phyloP scores from a whole-genome alignment of 441 rosid genomes.

The Daphne laureola region DNA sequence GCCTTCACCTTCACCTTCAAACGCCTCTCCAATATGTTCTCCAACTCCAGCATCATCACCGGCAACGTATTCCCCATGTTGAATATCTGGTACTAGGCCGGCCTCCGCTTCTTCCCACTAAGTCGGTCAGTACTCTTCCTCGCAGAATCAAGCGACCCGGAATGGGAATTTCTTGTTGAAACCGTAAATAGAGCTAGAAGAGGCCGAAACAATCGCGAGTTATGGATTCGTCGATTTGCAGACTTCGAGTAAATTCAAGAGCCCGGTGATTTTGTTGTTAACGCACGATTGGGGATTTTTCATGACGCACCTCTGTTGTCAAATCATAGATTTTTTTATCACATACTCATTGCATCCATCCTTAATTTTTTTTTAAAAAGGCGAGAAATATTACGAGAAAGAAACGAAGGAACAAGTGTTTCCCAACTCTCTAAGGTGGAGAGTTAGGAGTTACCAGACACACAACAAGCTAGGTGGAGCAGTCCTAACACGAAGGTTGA shows the following conservation, averaged over 20 bases:
- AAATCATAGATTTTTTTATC: no score
- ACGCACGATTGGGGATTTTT: constrained; percentile 83
- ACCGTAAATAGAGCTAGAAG: constrained; percentile 88
- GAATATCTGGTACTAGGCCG: constrained; percentile 72
- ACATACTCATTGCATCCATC: no score
- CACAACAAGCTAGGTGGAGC: no score
- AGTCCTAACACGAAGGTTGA: no score
- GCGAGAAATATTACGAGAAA: no score
- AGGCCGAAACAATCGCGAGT: constrained; percentile 90
- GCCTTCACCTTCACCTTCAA: constrained; percentile 64
- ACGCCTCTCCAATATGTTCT: constrained; percentile 65
- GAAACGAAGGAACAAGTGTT: no score
- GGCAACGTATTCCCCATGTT: constrained; percentile 89
- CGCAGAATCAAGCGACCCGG: constrained; percentile 71
- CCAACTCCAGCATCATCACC: constrained; percentile 68
- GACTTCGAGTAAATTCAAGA: constrained; percentile 69
- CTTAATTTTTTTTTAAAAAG: no score
- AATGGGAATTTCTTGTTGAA: constrained; percentile 72
- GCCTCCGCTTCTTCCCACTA: constrained; percentile 72
- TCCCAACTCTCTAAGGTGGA: no score
- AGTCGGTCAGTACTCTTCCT: constrained; percentile 85
- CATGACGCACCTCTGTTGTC: constrained; percentile 93
- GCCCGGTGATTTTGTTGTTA: constrained; percentile 75
- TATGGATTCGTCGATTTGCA: constrained; percentile 80
- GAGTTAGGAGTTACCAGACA: no score